Conservation (phyloP, 768 basidiomycete species). For the Mycena olivaceomarginata region DNA sequence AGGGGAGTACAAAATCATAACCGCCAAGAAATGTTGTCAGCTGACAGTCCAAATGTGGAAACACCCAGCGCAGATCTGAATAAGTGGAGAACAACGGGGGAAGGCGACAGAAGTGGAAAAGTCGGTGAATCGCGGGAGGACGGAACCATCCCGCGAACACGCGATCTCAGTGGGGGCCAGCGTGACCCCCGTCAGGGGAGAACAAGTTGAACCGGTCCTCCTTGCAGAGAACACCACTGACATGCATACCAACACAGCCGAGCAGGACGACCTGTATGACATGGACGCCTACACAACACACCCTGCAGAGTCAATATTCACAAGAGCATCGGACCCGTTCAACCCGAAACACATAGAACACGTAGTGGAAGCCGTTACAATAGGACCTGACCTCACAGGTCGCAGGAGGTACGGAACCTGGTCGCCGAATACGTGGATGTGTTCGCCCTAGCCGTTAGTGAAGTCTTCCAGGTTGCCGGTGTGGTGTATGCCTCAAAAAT, state of each 20-base stretch:
- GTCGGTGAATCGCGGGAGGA: neutral
- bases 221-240: neutral
- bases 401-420: slow-evolving; percentile 43
- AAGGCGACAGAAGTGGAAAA: neutral
- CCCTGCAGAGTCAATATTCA: slow-evolving; percentile 40
- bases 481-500: no score
- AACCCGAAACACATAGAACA: slow-evolving; percentile 43
- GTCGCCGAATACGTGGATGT: slow-evolving; percentile 58
- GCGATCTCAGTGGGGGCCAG: neutral
- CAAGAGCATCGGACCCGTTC: slow-evolving; percentile 49
- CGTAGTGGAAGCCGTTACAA: slow-evolving; percentile 44
- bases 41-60: no score
- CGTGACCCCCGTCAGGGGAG: neutral
- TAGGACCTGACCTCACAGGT: slow-evolving; percentile 55
- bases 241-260: no score
- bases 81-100: neutral
- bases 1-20: neutral
- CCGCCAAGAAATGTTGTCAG: no score
- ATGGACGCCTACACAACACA: slow-evolving; percentile 2
- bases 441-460: slow-evolving; percentile 54
- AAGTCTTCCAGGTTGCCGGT: no score
- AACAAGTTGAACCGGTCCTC: neutral
- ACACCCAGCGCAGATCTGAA: neutral
- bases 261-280: neutral
- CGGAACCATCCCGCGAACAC: neutral